Evolutionary conservation across 345 rosid genomes (phyloP).

Genomic region (Odontarrhena argentea): DNA sequence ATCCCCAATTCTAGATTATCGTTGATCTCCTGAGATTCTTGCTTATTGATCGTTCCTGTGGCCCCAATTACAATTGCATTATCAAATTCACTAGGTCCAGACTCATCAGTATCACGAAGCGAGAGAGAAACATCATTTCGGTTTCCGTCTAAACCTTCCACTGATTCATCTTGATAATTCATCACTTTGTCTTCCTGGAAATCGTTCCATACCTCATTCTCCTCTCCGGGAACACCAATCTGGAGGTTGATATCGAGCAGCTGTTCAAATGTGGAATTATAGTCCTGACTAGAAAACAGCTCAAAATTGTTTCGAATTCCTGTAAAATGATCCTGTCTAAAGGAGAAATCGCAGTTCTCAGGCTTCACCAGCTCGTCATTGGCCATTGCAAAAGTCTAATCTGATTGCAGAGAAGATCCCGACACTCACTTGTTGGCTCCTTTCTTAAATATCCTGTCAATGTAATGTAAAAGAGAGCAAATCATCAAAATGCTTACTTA

Average conservation of each 20-base stretch:
- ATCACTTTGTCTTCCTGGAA: conserved; percentile 24
- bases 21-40: conserved; percentile 31
- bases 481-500: not conserved
- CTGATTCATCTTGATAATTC: conserved; percentile 27
- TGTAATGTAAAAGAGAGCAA: not conserved
- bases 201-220: conserved; percentile 21
- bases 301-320: conserved; percentile 35
- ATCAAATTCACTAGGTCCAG: conserved; percentile 25
- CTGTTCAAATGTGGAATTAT: conserved; percentile 34
- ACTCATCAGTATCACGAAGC: conserved; percentile 23
- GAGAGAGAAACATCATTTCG: conserved; percentile 17
- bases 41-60: conserved; percentile 3
- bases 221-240: conserved; percentile 32
- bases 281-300: conserved; percentile 27
- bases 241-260: conserved; percentile 36
- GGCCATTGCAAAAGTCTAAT: conserved; percentile 33
- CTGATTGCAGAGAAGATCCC: not conserved
- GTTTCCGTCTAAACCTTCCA: conserved; percentile 32
- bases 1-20: conserved; percentile 45
- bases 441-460: conserved; percentile 25
- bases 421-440: not conserved
- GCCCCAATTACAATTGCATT: not conserved
- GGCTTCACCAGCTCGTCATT: conserved; percentile 39
- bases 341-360: conserved; percentile 31
- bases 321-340: conserved; percentile 34